Percentiles rank a stretch among this genome's conserved stretches.
phyloP scores from a whole-genome alignment of 192 early-diverging fungal genomes.

The Coemansia asiatica region DNA sequence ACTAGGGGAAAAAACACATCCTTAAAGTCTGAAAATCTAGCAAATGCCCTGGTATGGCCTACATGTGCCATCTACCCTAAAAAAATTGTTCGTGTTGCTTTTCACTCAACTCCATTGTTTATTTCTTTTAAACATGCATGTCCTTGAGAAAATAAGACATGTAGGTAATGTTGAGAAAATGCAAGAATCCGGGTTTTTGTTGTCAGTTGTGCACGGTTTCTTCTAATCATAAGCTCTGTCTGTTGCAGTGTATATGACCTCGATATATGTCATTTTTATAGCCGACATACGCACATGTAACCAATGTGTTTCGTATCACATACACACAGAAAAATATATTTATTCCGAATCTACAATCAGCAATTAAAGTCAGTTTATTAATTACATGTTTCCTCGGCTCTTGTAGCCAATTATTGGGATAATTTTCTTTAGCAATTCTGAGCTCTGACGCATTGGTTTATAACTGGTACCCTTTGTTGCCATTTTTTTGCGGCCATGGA shows the following conservation, averaged over 20 bases:
- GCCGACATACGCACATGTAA: conserved; percentile 5
- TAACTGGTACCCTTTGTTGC: neutral
- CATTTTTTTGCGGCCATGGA: neutral
- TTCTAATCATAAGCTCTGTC: too few relatives aligned
- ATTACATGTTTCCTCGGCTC: neutral
- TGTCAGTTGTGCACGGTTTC: too few relatives aligned
- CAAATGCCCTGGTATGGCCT: neutral
- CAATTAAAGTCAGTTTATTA: conserved; percentile 8
- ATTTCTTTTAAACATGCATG: neutral
- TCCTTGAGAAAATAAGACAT: too few relatives aligned
- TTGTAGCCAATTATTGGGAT: neutral
- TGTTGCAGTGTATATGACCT: neutral
- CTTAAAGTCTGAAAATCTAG: neutral
- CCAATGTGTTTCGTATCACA: conserved; percentile 1
- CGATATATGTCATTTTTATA: conserved; percentile 5
- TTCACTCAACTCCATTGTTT: neutral
- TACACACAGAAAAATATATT: neutral
- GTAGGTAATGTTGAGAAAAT: too few relatives aligned
- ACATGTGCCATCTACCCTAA: neutral
- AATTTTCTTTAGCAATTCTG: neutral
- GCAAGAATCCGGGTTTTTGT: too few relatives aligned
- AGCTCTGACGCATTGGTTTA: neutral
- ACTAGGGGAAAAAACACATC: neutral
- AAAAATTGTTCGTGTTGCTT: neutral
- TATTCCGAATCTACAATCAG: conserved; percentile 8